A percentile compares a stretch with the other conserved stretches of the same genome.
Conservation (phyloP, 2,329 filamentous ascomycete species). For the Rachicladosporium sp. region DNA sequence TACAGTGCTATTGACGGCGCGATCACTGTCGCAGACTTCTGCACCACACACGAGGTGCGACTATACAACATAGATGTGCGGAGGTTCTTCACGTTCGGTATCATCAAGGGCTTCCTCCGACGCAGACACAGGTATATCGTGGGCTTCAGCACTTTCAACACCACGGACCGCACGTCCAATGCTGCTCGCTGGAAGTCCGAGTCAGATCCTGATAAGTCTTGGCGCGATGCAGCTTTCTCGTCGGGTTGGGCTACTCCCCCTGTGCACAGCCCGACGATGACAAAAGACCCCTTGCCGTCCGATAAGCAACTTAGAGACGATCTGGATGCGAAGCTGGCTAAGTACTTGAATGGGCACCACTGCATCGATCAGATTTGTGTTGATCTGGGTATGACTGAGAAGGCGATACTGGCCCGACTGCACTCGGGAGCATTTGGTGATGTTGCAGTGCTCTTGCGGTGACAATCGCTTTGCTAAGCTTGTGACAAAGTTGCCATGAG, state of each 20-base stretch:
- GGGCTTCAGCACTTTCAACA: constrained; percentile 7
- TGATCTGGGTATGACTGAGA: constrained; percentile 58
- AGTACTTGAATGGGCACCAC: constrained; percentile 62
- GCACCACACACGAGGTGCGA: constrained; percentile 59
- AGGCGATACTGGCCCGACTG: constrained; percentile 56
- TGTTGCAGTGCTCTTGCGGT: constrained; percentile 17
- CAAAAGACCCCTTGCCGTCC: background rate
- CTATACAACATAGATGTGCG: constrained; percentile 73
- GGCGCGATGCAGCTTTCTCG: constrained; percentile 21
- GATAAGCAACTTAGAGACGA: no score
- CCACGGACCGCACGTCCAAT: constrained; percentile 7
- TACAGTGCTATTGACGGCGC: constrained; percentile 79
- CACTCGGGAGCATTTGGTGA: constrained; percentile 35
- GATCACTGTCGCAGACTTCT: constrained; percentile 74
- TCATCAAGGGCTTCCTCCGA: constrained; percentile 91
- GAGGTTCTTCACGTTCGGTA: constrained; percentile 84
- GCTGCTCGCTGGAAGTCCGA: background rate
- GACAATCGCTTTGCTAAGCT: background rate
- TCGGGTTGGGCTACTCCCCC: constrained; percentile 20
- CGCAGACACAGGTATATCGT: constrained; percentile 78
- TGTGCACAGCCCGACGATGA: constrained; percentile 10
- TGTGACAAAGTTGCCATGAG: background rate
- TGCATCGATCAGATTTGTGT: constrained; percentile 75
- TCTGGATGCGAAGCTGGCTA: constrained; percentile 40
- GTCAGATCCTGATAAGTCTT: constrained; percentile 17